Base-by-base conservation (phyloP, 495 filamentous ascomycete species). In the Aspergillus steynii region DNA sequence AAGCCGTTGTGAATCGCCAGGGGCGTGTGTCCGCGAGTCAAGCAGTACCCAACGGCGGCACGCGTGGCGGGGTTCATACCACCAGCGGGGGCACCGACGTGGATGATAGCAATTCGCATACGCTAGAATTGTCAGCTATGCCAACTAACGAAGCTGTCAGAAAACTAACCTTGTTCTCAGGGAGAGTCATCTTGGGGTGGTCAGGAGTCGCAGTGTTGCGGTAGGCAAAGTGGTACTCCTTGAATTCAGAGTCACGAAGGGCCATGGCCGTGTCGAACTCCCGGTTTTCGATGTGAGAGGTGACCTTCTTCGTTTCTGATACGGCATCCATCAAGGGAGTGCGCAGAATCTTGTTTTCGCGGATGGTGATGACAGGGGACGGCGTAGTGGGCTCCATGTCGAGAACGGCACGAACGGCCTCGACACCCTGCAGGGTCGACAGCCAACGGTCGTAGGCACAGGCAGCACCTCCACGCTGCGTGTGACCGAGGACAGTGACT, bases 31-130 rank as follows among this genome's bases (percentile, higher is more conserved):
- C 96, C 96, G 58, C 94, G 88, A n/a, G 90, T 89, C 34, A 96
- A 74, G 71, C 94, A 98, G 79, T 97, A 99, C n/a, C 92, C 91
- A 10, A 97, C 93, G 10, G 91, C 95, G 20, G 92, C 95, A 56
- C 96, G 88, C 20, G 96, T 96, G 26, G 96, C 94, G 49, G 93
- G 92, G 76, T 99, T 99, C 88, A 99, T 97, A 71, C 96, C 96
- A 68, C 95, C 96, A n/a, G 96, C 96, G 5, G 96, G 96, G 29
- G 96, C 96, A 64, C 96, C 96, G 59, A 99, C 92, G 68, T 99
- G 96, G 70, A 99, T 89, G 63, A 98, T 94, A 6, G 89, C 95
- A 66, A 99, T 91, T 45, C 86, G 87, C 92, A 97, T 93, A 66
- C 87, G 87, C 90, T 96, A 56, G 49, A 28, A 73, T 65, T 46